phyloP scores from a whole-genome alignment of 129 eudicot genomes.

The Calendula officinalis region DNA sequence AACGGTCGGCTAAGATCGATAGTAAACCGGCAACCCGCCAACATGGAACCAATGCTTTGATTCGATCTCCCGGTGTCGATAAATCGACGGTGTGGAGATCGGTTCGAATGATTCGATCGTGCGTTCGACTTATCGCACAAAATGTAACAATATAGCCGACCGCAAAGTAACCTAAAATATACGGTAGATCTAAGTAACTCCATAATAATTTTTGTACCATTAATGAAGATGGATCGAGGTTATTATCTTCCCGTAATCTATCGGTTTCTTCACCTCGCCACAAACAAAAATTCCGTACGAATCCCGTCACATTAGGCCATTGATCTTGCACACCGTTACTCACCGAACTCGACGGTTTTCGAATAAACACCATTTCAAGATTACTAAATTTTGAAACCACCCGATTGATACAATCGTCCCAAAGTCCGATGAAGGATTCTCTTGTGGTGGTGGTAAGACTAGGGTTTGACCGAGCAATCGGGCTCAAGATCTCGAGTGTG shows the following conservation, averaged over 20 bases:
- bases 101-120: conserved; percentile 47
- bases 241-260: conserved; percentile 43
- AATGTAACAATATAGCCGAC: conserved; percentile 63
- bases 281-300: conserved; percentile 54
- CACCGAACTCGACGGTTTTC: conserved; percentile 37
- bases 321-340: conserved; percentile 50
- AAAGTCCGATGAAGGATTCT: conserved; percentile 63
- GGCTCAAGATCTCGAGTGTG: conserved; percentile 44
- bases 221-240: conserved; percentile 49
- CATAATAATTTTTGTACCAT: conserved; percentile 51
- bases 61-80: conserved; percentile 53
- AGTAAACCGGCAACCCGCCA: conserved; percentile 66
- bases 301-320: conserved; percentile 72
- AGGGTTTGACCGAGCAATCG: conserved; percentile 56
- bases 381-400: conserved; percentile 50
- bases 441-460: conserved; percentile 38
- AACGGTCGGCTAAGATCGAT: conserved; percentile 54
- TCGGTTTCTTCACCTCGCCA: conserved; percentile 86
- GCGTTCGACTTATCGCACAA: conserved; percentile 62
- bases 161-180: conserved; percentile 61
- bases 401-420: conserved; percentile 86
- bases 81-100: conserved; percentile 64
- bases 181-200: conserved; percentile 72
- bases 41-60: conserved; percentile 66
- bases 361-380: conserved; percentile 40